phyloP scores from a whole-genome alignment of 257 asterid genomes.

The Perilla frutescens region DNA sequence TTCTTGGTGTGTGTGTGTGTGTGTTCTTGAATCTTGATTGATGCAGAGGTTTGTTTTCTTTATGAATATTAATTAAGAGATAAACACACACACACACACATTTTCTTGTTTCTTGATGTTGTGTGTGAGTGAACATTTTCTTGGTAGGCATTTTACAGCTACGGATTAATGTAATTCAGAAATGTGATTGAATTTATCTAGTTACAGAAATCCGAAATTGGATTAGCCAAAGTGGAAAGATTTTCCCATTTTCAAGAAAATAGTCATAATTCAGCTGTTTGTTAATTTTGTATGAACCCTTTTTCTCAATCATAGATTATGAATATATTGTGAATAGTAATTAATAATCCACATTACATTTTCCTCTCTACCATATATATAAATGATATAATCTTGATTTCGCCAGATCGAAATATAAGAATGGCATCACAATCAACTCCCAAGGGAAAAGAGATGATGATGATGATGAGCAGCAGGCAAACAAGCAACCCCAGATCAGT shows the following conservation, averaged over 20 bases:
- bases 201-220: not conserved
- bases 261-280: not conserved
- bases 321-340: not conserved
- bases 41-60: no score
- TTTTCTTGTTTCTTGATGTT: not conserved
- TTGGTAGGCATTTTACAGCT: not conserved
- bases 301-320: not conserved
- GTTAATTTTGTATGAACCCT: not conserved
- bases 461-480: not conserved
- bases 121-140: no score
- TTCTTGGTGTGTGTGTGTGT: no score
- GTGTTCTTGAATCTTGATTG: no score
- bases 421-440: conserved; percentile 14
- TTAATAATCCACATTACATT: not conserved
- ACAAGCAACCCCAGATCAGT: not conserved
- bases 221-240: not conserved
- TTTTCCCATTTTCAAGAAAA: not conserved
- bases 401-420: not conserved
- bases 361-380: not conserved
- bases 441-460: not conserved
- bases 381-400: not conserved
- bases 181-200: not conserved
- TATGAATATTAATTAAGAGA: not conserved
- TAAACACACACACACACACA: not conserved
- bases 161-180: not conserved